Evolutionary conservation across 441 rosid species (phyloP).

Genomic region (Syzygium syzygioides): DNA sequence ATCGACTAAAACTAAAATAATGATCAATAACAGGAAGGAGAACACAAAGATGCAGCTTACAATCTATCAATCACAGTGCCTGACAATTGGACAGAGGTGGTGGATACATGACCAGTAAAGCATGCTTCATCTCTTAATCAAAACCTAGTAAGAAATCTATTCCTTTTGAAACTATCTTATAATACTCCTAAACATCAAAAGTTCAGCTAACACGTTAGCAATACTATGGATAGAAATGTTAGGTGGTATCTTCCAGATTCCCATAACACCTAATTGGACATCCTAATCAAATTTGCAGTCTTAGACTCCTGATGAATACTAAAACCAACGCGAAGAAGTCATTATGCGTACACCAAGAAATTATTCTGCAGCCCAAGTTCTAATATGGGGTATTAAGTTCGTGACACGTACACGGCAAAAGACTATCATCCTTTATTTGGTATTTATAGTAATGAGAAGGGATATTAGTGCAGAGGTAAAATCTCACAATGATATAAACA

Average conservation of each 20-base stretch:
- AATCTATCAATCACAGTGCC: neutral
- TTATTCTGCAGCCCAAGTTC: neutral
- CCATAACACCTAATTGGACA: neutral
- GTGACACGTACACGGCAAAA: neutral
- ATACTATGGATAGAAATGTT: neutral
- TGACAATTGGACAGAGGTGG: neutral
- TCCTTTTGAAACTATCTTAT: neutral
- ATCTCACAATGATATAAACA: neutral
- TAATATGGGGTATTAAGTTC: neutral
- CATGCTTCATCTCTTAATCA: neutral
- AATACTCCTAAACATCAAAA: neutral
- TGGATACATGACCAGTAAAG: neutral
- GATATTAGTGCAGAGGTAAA: neutral
- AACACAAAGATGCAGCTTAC: neutral
- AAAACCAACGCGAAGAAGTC: neutral
- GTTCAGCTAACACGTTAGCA: neutral
- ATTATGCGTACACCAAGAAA: neutral
- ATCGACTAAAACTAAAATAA: neutral
- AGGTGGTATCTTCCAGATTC: neutral
- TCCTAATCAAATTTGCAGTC: neutral
- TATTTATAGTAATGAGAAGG: neutral
- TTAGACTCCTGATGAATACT: neutral
- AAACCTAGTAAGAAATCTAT: neutral
- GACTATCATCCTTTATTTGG: neutral
- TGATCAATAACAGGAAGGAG: neutral